Conservation (phyloP, 2,329 filamentous ascomycete species). For the Trichoderma lentiforme region DNA sequence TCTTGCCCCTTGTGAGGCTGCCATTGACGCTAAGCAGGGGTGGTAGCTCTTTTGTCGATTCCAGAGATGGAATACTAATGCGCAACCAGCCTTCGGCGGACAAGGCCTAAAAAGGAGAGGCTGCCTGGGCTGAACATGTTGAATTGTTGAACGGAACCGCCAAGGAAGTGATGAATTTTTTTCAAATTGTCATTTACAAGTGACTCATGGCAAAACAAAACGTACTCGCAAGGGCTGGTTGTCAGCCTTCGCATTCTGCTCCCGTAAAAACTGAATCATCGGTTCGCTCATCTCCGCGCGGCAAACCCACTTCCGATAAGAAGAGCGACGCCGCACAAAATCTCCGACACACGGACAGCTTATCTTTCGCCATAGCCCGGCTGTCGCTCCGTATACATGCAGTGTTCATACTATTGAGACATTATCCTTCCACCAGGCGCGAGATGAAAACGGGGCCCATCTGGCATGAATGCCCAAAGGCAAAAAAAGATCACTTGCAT, state of each 20-base stretch:
- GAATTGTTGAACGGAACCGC: background rate
- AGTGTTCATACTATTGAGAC: background rate
- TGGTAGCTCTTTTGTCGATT: background rate
- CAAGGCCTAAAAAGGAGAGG: slow-evolving; percentile 1
- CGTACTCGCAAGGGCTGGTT: background rate
- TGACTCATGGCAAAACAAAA: background rate
- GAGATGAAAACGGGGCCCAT: background rate
- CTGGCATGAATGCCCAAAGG: slow-evolving; percentile 1
- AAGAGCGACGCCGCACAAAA: slow-evolving; percentile 8
- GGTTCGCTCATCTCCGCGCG: background rate
- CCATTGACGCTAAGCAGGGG: slow-evolving; percentile 16
- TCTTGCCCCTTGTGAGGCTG: slow-evolving; percentile 17
- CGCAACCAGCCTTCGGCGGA: slow-evolving; percentile 15
- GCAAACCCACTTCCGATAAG: slow-evolving; percentile 1
- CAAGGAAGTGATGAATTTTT: background rate
- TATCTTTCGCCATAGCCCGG: slow-evolving; percentile 2
- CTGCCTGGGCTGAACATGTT: background rate
- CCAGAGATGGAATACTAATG: slow-evolving; percentile 4
- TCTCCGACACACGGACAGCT: slow-evolving; percentile 12
- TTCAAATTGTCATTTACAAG: background rate
- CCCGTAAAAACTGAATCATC: background rate
- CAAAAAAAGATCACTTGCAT: background rate
- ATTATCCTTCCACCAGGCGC: background rate
- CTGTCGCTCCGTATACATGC: slow-evolving; percentile 7
- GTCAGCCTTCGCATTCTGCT: background rate